Evolutionary conservation across 495 filamentous ascomycete genomes (phyloP), one percentile per base, ranked within the genome.

Genomic region (Talaromyces ruber): DNA sequence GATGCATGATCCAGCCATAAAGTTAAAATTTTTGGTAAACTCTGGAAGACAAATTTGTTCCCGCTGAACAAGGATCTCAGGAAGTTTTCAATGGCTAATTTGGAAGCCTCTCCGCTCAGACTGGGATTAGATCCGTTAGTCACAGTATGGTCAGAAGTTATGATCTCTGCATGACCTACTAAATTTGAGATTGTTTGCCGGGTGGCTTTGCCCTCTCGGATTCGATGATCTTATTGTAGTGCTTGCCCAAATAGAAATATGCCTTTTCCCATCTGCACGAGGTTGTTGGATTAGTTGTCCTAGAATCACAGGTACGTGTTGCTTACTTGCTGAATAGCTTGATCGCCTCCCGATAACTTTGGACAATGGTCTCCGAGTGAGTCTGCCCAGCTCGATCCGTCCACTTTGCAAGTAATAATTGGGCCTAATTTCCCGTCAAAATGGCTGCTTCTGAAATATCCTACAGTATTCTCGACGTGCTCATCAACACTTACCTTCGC

Each of bases 141-240:
- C 59, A 60, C 54, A 65, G 45, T 39, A 22, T 54, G 21, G 7
- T 39, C 11, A 12, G 30, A 51, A 53, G 16, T 7, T 56, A 25
- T 25, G 7, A 18, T 18, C 12, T 63, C n/a, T 14, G 32, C 32
- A 28, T 12, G 30, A 64, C 75, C 64, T 66, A 79, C 76, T 81
- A 88, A 28, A 76, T 71, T 25, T 79, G 70, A 26, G 78, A 81
- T 68, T 86, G 84, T 66, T 84, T 91, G 14, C 83, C 81, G 37
- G 84, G 79, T 8, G 87, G 85, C 50, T 96, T 83, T 8, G 80
- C 78, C 70, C 89, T 93, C 69, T 98, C 91, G 0, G 90, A 88
- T 66, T 98, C 93, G 21, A 96, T 79, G 16, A 98, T 82, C 69
- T 97, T 99, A 70, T 97, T 96, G 79, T 98, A 99, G 73, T 98